Evolutionary conservation across 495 filamentous ascomycete species (phyloP).

Genomic region (Entonaema liquescens): DNA sequence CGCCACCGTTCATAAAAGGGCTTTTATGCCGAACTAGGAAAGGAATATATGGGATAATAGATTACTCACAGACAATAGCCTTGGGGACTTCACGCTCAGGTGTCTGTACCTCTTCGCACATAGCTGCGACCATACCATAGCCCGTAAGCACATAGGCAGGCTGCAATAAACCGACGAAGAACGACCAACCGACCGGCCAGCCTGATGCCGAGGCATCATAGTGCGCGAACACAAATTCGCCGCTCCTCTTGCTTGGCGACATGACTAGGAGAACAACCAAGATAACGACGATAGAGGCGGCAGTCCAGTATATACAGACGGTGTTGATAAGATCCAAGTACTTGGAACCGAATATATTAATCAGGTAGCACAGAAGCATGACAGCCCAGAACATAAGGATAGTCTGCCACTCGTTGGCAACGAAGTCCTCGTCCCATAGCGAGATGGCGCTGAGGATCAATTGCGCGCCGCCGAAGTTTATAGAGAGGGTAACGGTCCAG

Average conservation of each 20-base stretch:
- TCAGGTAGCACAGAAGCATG: slow-evolving; percentile 64
- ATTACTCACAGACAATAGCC: slow-evolving; percentile 56
- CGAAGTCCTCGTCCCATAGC: slow-evolving; percentile 60
- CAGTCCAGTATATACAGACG: slow-evolving; percentile 67
- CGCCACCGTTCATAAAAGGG: neutral
- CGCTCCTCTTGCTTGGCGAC: slow-evolving; percentile 68
- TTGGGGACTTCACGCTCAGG: slow-evolving; percentile 64
- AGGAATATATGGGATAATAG: neutral
- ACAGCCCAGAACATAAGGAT: slow-evolving; percentile 71
- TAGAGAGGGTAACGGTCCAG: slow-evolving; percentile 73
- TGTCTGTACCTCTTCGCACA: slow-evolving; percentile 62
- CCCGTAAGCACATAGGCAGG: slow-evolving; percentile 63
- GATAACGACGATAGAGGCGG: slow-evolving; percentile 63
- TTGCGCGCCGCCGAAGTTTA: slow-evolving; percentile 70
- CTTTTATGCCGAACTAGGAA: neutral
- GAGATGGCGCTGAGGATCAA: slow-evolving; percentile 67
- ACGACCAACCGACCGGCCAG: slow-evolving; percentile 61
- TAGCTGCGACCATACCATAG: slow-evolving; percentile 64
- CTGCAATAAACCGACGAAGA: slow-evolving; percentile 65
- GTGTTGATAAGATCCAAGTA: slow-evolving; percentile 68
- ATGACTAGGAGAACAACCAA: slow-evolving; percentile 68
- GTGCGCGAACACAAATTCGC: slow-evolving; percentile 67
- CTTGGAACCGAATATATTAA: slow-evolving; percentile 69
- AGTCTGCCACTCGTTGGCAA: slow-evolving; percentile 60
- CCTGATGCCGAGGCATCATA: slow-evolving; percentile 64